Evolutionary conservation across 2,329 filamentous ascomycete genomes (phyloP).

Genomic region (Aspergillus awamori): DNA sequence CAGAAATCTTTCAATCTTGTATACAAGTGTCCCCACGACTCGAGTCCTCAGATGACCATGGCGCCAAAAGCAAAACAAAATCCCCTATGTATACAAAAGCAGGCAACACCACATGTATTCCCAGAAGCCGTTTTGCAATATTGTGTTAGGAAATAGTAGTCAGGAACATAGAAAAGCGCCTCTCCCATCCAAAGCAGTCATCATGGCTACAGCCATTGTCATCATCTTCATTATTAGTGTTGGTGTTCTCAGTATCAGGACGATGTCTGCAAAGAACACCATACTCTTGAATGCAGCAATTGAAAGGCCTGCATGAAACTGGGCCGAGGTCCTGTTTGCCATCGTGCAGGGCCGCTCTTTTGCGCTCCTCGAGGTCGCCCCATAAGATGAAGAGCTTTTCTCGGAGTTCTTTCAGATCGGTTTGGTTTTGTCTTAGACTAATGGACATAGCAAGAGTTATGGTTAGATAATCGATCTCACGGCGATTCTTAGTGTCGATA

Average conservation of each 20-base stretch:
- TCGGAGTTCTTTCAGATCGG: constrained; percentile 57
- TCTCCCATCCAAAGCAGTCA: constrained; percentile 58
- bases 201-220: constrained; percentile 44
- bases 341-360: constrained; percentile 43
- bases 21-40: too few species aligned
- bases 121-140: not conserved
- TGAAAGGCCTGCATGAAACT: constrained; percentile 63
- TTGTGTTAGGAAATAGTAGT: constrained; percentile 55
- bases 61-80: too few species aligned
- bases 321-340: constrained; percentile 20
- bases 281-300: constrained; percentile 72
- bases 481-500: not conserved
- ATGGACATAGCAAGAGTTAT: not conserved
- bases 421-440: constrained; percentile 60
- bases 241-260: constrained; percentile 36
- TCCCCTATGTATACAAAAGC: too few species aligned
- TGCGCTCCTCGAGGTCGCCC: constrained; percentile 80
- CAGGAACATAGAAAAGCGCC: constrained; percentile 66
- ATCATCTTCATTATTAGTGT: constrained; percentile 42
- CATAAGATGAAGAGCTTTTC: constrained; percentile 78
- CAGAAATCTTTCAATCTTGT: too few species aligned
- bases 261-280: constrained; percentile 54
- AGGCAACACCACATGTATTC: too few species aligned
- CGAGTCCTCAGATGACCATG: too few species aligned
- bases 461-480: not conserved